A percentile compares a stretch with the other conserved stretches of the same genome.
Conservation (phyloP, 2,329 filamentous ascomycete species). For the Xylaria sp. region DNA sequence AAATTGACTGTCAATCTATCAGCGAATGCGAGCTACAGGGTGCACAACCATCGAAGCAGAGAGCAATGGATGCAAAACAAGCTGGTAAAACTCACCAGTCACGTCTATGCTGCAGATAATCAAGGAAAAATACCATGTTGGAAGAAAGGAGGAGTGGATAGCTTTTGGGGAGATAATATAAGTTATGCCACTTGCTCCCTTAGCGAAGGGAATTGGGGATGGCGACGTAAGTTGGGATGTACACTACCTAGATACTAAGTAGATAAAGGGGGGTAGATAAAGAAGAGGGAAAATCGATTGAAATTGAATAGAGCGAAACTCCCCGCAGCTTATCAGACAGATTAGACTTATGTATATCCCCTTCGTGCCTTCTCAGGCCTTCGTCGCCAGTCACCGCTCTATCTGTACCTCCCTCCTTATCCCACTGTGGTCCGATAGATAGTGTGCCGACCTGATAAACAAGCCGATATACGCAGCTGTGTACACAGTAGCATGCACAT, state of each 20-base stretch:
- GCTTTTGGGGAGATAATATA: not conserved
- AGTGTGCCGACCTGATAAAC: no score
- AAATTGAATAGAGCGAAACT: not conserved
- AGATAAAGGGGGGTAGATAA: not conserved
- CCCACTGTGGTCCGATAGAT: constrained; percentile 1
- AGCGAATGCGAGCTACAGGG: constrained; percentile 35
- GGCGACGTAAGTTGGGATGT: not conserved
- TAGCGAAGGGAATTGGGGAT: not conserved
- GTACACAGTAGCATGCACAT: constrained; percentile 17
- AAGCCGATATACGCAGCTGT: constrained; percentile 22
- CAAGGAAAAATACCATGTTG: constrained; percentile 56
- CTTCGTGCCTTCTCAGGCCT: not conserved
- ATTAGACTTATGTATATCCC: no score
- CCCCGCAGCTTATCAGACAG: constrained; percentile 23
- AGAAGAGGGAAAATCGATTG: not conserved
- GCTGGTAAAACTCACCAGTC: constrained; percentile 69
- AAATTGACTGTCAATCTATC: constrained; percentile 66
- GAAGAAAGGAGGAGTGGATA: not conserved
- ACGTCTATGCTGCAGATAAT: constrained; percentile 75
- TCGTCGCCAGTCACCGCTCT: not conserved
- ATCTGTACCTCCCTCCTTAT: no score
- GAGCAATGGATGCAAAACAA: not conserved
- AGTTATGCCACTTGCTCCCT: not conserved
- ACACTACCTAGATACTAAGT: no score
- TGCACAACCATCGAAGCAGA: not conserved